Conservation (phyloP, 164 flowering plant genomes). For the Aristolochia contorta region DNA sequence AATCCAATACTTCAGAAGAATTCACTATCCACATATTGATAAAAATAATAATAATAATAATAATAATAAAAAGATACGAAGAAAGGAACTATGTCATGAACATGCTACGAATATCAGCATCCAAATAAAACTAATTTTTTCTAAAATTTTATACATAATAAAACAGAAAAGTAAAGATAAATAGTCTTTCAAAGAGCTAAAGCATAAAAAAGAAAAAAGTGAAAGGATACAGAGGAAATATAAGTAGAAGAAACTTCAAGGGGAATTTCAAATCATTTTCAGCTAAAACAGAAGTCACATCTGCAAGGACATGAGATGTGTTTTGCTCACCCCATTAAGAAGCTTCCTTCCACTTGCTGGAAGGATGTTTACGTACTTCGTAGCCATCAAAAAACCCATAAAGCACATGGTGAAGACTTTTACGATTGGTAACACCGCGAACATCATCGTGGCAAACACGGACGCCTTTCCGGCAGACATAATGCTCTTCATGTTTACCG, state of each 20-base stretch:
- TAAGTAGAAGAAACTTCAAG: background rate
- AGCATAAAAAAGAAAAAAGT: background rate
- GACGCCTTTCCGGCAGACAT: slow-evolving; percentile 37
- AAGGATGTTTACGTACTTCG: slow-evolving; percentile 80
- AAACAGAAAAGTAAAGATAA: background rate
- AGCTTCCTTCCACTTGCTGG: slow-evolving; percentile 81
- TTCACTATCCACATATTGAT: no score
- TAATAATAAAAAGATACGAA: no score
- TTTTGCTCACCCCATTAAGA: slow-evolving; percentile 68
- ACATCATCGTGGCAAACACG: slow-evolving; percentile 44
- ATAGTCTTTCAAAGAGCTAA: background rate
- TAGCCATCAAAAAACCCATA: slow-evolving; percentile 88
- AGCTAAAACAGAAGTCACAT: background rate
- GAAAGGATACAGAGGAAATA: background rate
- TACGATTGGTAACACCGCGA: slow-evolving; percentile 85
- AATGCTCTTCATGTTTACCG: slow-evolving; percentile 8
- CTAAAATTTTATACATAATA: background rate
- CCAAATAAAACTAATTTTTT: no score
- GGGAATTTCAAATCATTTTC: background rate
- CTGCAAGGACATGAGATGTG: background rate
- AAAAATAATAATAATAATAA: no score
- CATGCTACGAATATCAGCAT: no score
- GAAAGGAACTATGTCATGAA: no score
- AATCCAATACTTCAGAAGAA: no score
- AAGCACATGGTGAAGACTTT: slow-evolving; percentile 89